Evolutionary conservation across 202 grass and related monocot species (phyloP), one percentile per base, ranked within the genome.

Genomic region (Setaria italica): DNA sequence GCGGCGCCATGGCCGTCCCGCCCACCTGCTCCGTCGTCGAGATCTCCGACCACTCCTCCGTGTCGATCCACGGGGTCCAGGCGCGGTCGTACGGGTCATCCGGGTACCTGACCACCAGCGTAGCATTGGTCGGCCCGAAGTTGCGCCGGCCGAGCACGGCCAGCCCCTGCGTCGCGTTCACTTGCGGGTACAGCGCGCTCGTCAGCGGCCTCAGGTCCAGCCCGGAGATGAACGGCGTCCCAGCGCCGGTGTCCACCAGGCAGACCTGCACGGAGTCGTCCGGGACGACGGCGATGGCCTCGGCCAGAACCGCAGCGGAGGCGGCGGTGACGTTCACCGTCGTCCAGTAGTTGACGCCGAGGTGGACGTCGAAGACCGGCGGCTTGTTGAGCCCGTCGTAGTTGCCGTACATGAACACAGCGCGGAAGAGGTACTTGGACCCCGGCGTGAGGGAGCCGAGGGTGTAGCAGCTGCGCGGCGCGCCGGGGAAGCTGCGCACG

Each of bases 291-390:
- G 57, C 47, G 47, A 94, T 89, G 9, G 13, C 60, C 60, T 79
- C 77, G 16, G 9, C 6, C 72, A 89, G 62, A 67, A 50, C 77
- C 58, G 60, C 16, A n/a, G 12, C 1, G 89, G 21, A 17, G 5
- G 48, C 9, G 2, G 33, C 0, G 11, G 72, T 6, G 42, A 92
- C 2, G 46, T 77, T 90, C 55, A 92, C 63, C 0, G 62, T 94
- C 50, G 9, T 37, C 94, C 91, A 97, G 72, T 84, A 80, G 84
- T 97, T 94, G 67, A 90, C 85, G 55, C 86, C 92, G 13, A 97
- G 46, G 77, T 92, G 33, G 49, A 97, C 76, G 50, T 97, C 92
- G 60, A 97, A 89, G 0, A 62, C 84, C 14, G 90, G 89, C 1
- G 51, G 78, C 29, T 17, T 29, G 54, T 65, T 6, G 25, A 71